These are phyloP conservation scores for Amaranthus palmeri DNA, from an alignment of 148 eudicot genomes.

Conservation along the genomic window DNA sequence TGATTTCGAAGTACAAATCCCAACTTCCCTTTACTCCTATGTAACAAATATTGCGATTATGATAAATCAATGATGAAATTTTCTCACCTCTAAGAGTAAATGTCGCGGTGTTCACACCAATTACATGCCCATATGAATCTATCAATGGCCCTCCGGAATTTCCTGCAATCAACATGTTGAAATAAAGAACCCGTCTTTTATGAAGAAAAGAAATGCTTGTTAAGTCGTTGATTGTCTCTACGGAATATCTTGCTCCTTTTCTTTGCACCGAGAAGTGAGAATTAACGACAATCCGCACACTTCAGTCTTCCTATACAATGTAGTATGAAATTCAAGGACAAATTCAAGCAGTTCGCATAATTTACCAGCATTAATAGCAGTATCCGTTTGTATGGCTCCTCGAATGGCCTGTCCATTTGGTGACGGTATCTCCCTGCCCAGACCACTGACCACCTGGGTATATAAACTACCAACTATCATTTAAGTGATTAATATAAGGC, in stretches of 20 bases:
- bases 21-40: background rate
- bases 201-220: background rate
- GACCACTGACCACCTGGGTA: slow-evolving; percentile 86
- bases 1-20: background rate
- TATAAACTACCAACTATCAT: slow-evolving; percentile 2
- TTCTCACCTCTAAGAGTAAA: slow-evolving; percentile 83
- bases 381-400: slow-evolving; percentile 98
- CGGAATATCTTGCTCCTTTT: background rate
- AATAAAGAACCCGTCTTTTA: background rate
- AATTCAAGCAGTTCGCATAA: background rate
- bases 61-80: background rate
- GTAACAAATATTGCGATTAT: background rate
- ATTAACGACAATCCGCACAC: background rate
- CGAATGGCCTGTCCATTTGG: slow-evolving; percentile 93
- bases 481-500: background rate
- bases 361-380: slow-evolving; percentile 89
- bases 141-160: slow-evolving; percentile 93
- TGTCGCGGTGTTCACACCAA: slow-evolving; percentile 92
- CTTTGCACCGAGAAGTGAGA: background rate
- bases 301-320: background rate
- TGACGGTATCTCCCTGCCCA: slow-evolving; percentile 94
- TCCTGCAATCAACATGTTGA: slow-evolving; percentile 42
- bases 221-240: background rate
- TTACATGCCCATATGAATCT: slow-evolving; percentile 85
- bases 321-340: background rate